A percentile compares a stretch with the other conserved stretches of the same genome.
phyloP scores from a whole-genome alignment of 441 rosid species.

The Erodium texanum region DNA sequence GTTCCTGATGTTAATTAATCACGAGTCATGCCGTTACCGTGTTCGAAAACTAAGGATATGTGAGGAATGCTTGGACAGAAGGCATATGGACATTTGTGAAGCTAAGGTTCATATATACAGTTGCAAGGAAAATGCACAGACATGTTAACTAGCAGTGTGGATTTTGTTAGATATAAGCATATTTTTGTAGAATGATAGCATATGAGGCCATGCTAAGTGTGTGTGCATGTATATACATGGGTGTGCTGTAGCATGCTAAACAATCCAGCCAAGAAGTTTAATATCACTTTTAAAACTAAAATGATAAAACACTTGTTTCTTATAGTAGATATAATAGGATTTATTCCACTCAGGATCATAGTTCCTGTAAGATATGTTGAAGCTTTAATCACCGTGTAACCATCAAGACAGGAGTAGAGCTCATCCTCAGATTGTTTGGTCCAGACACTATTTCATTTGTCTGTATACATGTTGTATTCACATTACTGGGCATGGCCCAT shows the following conservation, averaged over 20 bases:
- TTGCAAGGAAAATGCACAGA: not conserved
- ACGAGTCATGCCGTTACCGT: not conserved
- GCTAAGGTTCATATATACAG: not conserved
- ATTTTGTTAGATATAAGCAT: not conserved
- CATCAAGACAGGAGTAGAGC: not conserved
- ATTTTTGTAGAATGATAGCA: not conserved
- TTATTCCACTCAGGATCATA: not conserved
- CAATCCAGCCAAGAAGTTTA: not conserved
- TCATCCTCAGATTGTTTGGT: not conserved
- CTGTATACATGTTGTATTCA: not conserved
- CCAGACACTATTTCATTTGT: not conserved
- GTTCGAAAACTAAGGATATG: not conserved
- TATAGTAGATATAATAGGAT: not conserved
- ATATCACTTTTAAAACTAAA: not conserved
- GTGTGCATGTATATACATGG: not conserved
- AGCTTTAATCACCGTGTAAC: not conserved
- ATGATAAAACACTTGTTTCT: not conserved
- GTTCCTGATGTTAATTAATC: not conserved
- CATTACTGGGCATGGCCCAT: not conserved
- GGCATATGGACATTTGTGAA: not conserved
- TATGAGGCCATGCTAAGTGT: not conserved
- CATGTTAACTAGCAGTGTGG: not conserved
- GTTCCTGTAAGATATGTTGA: not conserved
- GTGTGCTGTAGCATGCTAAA: slow-evolving; percentile 4
- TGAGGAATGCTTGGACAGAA: slow-evolving; percentile 3